Base-by-base conservation (phyloP, 345 rosid species). In the Arabis alpina region DNA sequence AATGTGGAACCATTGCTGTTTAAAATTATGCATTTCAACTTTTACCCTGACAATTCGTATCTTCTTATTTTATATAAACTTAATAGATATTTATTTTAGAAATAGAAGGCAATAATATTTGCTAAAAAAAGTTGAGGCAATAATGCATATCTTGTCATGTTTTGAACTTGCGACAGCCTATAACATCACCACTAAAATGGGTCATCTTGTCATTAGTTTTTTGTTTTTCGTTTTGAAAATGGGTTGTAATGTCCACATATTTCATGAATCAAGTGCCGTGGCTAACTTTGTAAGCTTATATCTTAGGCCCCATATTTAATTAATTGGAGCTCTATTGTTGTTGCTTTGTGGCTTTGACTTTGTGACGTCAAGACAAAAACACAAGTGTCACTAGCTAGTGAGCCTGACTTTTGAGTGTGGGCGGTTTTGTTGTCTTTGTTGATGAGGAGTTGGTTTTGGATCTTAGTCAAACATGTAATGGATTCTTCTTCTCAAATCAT, bases 331-430 rank as follows among this genome's bases (percentile, higher is more conserved):
- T 66, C 80, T 82, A 41, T 85, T 72, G 60, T 62, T 83, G 89
- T 81, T 67, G n/a, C 19, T 50, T 57, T 67, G 66, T 54, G 87
- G 84, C 61, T 82, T 92, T 92, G 96, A 91, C 97, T 85, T 88
- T 80, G 45, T 61, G 65, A 67, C 54, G 27, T 60, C 42, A 16
- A 32, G 62, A 77, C 67, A 65, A 48, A 62, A 68, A 54, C 45
- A 54, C 51, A 36, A 41, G 68, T 10, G 67, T 23, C 14, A 59
- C 52, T 59, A 40, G 52, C 44, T 52, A 45, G 47, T 49, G 61
- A n/a, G 73, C 37, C 52, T 90, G 92, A 85, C 90, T 79, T 77
- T 68, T 85, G 28, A 82, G 85, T 73, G 84, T 79, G 81, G 89
- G 89, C 72, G 86, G 84, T 85, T 79, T 55, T 37, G 57, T 61